phyloP scores from a whole-genome alignment of 139 green algal species.

The Asterochloris sp. region DNA sequence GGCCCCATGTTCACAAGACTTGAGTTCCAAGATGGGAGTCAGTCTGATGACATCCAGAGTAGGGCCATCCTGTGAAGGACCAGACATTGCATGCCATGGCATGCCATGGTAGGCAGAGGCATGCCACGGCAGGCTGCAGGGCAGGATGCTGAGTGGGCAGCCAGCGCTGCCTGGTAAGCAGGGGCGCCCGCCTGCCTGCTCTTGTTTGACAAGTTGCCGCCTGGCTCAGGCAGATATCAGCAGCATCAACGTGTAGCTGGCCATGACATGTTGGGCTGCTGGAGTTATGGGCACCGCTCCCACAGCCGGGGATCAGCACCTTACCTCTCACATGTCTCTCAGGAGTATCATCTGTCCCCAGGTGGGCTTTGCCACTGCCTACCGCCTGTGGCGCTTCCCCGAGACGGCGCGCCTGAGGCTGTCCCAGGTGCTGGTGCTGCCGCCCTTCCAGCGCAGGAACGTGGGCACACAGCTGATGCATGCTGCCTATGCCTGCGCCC shows the following conservation, averaged over 20 bases:
- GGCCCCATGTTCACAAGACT: too few relatives aligned
- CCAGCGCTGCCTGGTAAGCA: too few relatives aligned
- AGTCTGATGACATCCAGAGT: too few relatives aligned
- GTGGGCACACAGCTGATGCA: constrained; percentile 62
- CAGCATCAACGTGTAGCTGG: background rate
- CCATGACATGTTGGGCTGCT: background rate
- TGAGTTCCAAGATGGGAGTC: too few relatives aligned
- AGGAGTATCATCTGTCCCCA: background rate
- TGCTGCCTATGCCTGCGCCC: constrained; percentile 50
- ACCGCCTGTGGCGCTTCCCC: constrained; percentile 82
- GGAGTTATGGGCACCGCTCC: background rate
- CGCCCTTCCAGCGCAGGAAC: constrained; percentile 63
- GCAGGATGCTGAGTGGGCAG: too few relatives aligned
- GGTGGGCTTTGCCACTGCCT: constrained; percentile 68
- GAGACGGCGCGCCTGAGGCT: constrained; percentile 60
- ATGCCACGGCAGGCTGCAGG: too few relatives aligned
- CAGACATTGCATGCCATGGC: too few relatives aligned
- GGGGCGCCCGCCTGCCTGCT: background rate
- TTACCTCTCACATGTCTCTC: background rate
- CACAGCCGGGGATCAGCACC: background rate
- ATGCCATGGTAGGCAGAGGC: too few relatives aligned
- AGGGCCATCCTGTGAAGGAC: too few relatives aligned
- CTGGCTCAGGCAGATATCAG: background rate
- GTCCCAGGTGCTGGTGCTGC: constrained; percentile 79
- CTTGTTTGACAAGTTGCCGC: background rate